Percentiles rank a stretch among this genome's conserved stretches.
Conservation (phyloP, 2,329 filamentous ascomycete genomes). For the Penicillium italicum region DNA sequence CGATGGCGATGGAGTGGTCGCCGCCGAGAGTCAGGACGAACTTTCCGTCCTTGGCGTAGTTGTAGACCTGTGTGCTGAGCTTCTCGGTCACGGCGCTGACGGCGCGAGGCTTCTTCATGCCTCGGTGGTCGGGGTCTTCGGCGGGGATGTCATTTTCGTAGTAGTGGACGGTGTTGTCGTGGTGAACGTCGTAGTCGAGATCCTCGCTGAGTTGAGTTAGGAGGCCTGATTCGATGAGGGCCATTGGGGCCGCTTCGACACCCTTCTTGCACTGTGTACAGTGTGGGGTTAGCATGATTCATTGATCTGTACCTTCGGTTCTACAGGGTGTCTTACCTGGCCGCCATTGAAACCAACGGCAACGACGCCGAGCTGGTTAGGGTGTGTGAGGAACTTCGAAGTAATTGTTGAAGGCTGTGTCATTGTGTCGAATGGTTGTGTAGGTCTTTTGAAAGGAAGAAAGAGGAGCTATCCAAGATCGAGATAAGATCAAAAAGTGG, state of each 20-base stretch:
- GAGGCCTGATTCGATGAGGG: conserved; percentile 83
- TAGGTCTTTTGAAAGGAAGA: not conserved
- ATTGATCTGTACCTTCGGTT: not conserved
- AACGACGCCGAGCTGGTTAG: conserved; percentile 81
- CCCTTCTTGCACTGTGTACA: conserved; percentile 72
- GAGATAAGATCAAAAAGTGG: conserved; percentile 21
- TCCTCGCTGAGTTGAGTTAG: conserved; percentile 78
- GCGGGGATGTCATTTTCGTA: conserved; percentile 71
- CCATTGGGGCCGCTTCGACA: conserved; percentile 84
- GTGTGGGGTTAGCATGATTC: not conserved
- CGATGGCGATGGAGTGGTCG: conserved; percentile 95
- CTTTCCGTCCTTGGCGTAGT: conserved; percentile 75
- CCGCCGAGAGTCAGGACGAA: conserved; percentile 91
- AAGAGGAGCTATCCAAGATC: conserved; percentile 13
- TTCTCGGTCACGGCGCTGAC: conserved; percentile 80
- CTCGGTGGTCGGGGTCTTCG: conserved; percentile 72
- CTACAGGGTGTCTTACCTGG: conserved; percentile 60
- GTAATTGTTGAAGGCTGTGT: conserved; percentile 56
- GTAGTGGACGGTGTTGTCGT: conserved; percentile 75
- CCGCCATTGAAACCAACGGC: conserved; percentile 96
- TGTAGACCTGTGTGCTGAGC: conserved; percentile 81
- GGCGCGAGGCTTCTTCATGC: conserved; percentile 89
- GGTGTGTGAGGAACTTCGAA: conserved; percentile 74
- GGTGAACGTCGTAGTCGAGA: conserved; percentile 81
- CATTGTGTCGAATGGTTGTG: conserved; percentile 37